Evolutionary conservation across 148 eudicot species (phyloP).

Genomic region (Chenopodium formosanum): DNA sequence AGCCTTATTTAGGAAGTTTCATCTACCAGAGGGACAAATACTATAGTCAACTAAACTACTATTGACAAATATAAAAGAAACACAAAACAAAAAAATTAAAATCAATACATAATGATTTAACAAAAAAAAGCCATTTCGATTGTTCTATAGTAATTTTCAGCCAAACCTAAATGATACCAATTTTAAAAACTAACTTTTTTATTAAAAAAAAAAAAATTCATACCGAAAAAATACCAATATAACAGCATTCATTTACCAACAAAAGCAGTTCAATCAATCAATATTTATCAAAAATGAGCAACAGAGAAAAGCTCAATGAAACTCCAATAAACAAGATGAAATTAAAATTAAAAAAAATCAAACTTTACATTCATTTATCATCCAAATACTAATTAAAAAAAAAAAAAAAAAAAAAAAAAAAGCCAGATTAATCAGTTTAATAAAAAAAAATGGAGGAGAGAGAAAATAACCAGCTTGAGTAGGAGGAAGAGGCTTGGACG

Average conservation of each 20-base stretch:
- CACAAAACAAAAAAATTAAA: too few relatives aligned
- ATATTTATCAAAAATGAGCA: background rate
- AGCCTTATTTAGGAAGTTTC: too few relatives aligned
- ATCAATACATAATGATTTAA: background rate
- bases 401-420: background rate
- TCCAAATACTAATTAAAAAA: background rate
- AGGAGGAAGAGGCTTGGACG: constrained; percentile 60
- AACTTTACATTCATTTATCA: background rate
- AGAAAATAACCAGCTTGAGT: constrained; percentile 42
- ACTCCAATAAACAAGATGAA: background rate
- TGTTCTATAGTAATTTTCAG: background rate
- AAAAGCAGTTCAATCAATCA: background rate
- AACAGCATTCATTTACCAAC: background rate
- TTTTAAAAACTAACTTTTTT: too few relatives aligned
- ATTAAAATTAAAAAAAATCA: background rate
- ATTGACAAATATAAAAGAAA: too few relatives aligned
- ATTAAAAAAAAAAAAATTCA: background rate
- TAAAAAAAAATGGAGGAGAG: background rate
- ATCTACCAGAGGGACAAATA: too few relatives aligned
- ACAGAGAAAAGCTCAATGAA: background rate
- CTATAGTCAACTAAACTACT: too few relatives aligned
- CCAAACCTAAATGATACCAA: background rate
- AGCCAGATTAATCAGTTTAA: background rate
- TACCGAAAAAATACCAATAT: background rate
- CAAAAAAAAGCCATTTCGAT: background rate